Evolutionary conservation across 148 eudicot genomes (phyloP), one percentile per base, ranked within the genome.

Genomic region (Vaccinium myrtillus): DNA sequence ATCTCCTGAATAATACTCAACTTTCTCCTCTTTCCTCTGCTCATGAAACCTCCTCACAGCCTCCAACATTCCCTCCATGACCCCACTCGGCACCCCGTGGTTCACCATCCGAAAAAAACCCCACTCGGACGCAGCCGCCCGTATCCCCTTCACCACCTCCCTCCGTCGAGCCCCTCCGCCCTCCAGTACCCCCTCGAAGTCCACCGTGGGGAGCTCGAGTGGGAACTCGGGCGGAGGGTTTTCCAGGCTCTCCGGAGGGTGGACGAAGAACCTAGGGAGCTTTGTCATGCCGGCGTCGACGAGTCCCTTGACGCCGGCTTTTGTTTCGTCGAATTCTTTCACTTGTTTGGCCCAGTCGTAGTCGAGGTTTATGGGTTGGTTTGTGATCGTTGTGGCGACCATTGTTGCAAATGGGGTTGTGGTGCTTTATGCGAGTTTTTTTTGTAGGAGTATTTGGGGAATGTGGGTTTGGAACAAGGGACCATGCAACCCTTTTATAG

Each of bases 11-110:
- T 90, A 89, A 8, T 86, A 84, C 15, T 81, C 88, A 86, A 58
- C 83, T 77, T 90, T 91, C 6, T 56, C 84, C 59, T 91, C 94
- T 75, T 65, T 80, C 19, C 90, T 88, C 58, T 90, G 94, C 86
- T 91, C 94, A 16, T 91, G 92, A 61, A 91, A 89, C 53, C 70
- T 11, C 39, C 80, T 73, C 9, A 53, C 59, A 4, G 79, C 83
- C 21, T 80, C 86, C 74, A 86, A 18, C 53, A 86, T 74, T 23
- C 56, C 78, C 16, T 80, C 81, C 53, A 83, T 75, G 27, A 67
- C 54, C 1, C 8, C 81, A 7, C 55, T 27, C 8, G 86, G 86
- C 76, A 88, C 81, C 21, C 87, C 87, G 63, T 88, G 90, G 54
- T 88, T 86, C 78, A 86, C 82, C 79, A 88, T 48, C 78, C 85